Conservation (phyloP, 1,284 basidiomycete species). For the Naganishia albida region DNA sequence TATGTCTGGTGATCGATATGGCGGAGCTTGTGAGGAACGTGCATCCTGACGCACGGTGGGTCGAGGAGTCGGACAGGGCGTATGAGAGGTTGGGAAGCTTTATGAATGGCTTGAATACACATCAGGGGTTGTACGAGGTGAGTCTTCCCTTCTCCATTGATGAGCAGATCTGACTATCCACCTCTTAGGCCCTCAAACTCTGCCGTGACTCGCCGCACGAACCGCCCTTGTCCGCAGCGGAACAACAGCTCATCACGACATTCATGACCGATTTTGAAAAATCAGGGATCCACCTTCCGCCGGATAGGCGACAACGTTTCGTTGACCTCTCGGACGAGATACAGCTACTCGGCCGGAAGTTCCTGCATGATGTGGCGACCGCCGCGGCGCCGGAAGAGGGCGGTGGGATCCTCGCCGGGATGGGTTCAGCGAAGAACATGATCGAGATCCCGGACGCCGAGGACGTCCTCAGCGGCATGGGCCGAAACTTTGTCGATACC, state of each 20-base stretch:
- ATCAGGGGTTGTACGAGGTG: constrained; percentile 89
- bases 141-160: constrained; percentile 33
- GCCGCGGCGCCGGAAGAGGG: constrained; percentile 48
- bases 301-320: constrained; percentile 73
- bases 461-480: constrained; percentile 47
- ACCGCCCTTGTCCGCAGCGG: constrained; percentile 47
- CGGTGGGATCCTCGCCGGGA: constrained; percentile 46
- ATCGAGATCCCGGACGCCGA: constrained; percentile 50
- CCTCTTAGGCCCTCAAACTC: constrained; percentile 43
- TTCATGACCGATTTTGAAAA: constrained; percentile 98
- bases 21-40: constrained; percentile 91
- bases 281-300: constrained; percentile 88
- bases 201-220: constrained; percentile 49
- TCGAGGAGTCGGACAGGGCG: constrained; percentile 76
- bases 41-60: constrained; percentile 83
- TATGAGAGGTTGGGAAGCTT: constrained; percentile 92
- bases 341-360: constrained; percentile 81
- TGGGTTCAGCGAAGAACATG: constrained; percentile 55
- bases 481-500: constrained; percentile 55
- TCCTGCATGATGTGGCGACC: constrained; percentile 67
- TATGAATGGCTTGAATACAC: constrained; percentile 96
- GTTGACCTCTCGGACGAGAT: constrained; percentile 91
- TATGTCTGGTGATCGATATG: constrained; percentile 95
- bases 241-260: constrained; percentile 77
- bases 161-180: not conserved